Percentiles rank a stretch among this genome's conserved stretches.
Evolutionary conservation across 176 grass and related monocot genomes (phyloP).

Genomic region (Melocanna baccifera): DNA sequence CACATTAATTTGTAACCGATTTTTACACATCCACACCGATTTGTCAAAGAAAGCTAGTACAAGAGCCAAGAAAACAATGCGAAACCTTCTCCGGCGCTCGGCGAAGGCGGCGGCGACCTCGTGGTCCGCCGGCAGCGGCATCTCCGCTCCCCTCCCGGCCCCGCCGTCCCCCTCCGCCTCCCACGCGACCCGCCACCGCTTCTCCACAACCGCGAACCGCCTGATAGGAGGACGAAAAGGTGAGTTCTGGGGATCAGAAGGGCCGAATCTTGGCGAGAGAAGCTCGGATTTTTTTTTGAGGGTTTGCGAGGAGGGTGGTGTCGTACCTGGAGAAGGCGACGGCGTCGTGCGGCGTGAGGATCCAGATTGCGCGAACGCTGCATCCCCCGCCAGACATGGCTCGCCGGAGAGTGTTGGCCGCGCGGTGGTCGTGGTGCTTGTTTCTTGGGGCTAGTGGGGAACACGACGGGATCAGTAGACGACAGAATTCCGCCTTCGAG

Average conservation of each 20-base stretch:
- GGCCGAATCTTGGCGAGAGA: background rate
- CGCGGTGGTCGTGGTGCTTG: slow-evolving; percentile 1
- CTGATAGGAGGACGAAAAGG: slow-evolving; percentile 8
- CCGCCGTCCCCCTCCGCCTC: slow-evolving; percentile 33
- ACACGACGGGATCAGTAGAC: no score
- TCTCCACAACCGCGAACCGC: slow-evolving; percentile 87
- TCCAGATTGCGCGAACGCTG: slow-evolving; percentile 86
- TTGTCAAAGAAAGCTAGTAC: background rate
- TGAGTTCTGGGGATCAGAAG: background rate
- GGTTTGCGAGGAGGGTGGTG: background rate
- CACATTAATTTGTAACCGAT: background rate
- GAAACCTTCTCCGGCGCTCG: slow-evolving; percentile 63
- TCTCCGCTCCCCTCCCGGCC: background rate
- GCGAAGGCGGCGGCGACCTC: slow-evolving; percentile 67
- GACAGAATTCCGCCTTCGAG: no score
- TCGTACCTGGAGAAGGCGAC: slow-evolving; percentile 79
- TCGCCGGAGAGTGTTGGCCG: slow-evolving; percentile 5
- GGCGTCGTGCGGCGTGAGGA: slow-evolving; percentile 56
- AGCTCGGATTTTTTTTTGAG: background rate
- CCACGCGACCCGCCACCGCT: slow-evolving; percentile 64
- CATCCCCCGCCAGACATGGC: slow-evolving; percentile 56
- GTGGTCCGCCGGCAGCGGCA: slow-evolving; percentile 58
- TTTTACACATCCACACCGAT: background rate
- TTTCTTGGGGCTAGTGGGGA: background rate
- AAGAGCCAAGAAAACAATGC: background rate